These are phyloP conservation scores for Suillus lakei DNA, from an alignment of 768 basidiomycete genomes.

Conservation along the genomic window DNA sequence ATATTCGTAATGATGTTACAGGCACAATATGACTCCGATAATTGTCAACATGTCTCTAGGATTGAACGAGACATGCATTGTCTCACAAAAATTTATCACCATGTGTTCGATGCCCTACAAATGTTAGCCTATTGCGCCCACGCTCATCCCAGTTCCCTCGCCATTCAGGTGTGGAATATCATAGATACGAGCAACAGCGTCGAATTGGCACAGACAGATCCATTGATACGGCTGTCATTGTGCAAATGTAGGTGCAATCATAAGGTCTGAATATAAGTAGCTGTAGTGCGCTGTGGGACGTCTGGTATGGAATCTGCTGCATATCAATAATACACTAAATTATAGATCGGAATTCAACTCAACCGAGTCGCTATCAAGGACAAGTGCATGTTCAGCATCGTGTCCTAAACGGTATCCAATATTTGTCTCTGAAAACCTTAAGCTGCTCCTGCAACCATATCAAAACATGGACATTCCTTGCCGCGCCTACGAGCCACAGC, in stretches of 20 bases:
- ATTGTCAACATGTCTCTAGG: background rate
- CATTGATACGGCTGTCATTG: background rate
- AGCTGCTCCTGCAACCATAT: background rate
- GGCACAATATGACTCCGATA: no score
- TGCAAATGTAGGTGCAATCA: background rate
- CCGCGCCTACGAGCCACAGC: conserved; percentile 20
- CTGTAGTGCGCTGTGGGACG: background rate
- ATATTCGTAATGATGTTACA: no score
- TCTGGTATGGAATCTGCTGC: background rate
- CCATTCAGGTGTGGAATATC: background rate
- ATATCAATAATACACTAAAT: background rate
- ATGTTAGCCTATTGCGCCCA: background rate
- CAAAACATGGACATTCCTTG: background rate
- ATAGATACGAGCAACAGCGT: background rate
- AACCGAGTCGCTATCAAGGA: background rate
- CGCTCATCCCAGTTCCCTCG: background rate
- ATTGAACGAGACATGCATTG: background rate
- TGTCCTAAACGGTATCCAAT: no score
- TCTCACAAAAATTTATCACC: no score
- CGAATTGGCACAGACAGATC: background rate
- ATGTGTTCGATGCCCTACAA: no score
- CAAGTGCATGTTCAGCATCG: background rate
- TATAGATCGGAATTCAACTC: background rate
- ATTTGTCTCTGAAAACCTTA: background rate
- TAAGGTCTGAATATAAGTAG: background rate